A percentile compares a stretch with the other conserved stretches of the same genome.
These are phyloP conservation scores for Skeletonema potamos DNA, from an alignment of 108 stramenopile genomes.

Conservation along the genomic window DNA sequence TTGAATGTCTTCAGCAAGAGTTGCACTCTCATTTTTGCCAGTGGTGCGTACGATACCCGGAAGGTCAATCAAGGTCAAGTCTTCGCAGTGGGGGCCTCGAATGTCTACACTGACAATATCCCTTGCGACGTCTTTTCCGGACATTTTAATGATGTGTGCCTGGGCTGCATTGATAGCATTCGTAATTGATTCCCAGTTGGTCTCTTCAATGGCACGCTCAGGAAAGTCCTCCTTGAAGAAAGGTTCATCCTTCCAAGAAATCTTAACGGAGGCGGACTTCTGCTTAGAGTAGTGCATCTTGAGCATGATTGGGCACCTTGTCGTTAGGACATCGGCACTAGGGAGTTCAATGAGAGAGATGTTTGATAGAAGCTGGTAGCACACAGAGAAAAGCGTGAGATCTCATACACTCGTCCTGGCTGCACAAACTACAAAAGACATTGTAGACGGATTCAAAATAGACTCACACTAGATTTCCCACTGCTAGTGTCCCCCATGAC, in stretches of 20 bases:
- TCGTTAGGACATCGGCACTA: slow-evolving; percentile 12
- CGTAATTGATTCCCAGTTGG: slow-evolving; percentile 21
- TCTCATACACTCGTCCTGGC: not conserved
- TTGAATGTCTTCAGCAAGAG: slow-evolving; percentile 62
- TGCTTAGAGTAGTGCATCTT: slow-evolving; percentile 17
- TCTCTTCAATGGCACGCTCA: slow-evolving; percentile 32
- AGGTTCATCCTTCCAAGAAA: slow-evolving; percentile 43
- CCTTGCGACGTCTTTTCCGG: slow-evolving; percentile 44
- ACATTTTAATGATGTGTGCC: slow-evolving; percentile 49
- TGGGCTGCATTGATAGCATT: slow-evolving; percentile 52
- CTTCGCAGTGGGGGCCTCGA: slow-evolving; percentile 38
- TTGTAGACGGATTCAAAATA: not conserved
- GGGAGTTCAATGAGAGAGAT: slow-evolving; percentile 14
- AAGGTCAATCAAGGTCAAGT: slow-evolving; percentile 87
- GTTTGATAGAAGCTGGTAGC: slow-evolving; percentile 11
- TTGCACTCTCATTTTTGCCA: slow-evolving; percentile 52
- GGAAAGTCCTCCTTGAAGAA: slow-evolving; percentile 15
- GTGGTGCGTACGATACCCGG: slow-evolving; percentile 86
- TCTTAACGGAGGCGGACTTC: slow-evolving; percentile 36
- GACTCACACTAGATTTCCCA: slow-evolving; percentile 20
- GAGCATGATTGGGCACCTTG: slow-evolving; percentile 18
- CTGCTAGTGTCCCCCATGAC: slow-evolving; percentile 44
- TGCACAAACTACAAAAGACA: not conserved
- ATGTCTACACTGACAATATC: slow-evolving; percentile 56
- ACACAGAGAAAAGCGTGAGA: not conserved